Evolutionary conservation across 2,329 filamentous ascomycete species (phyloP).

Genomic region (Trichophyton mentagrophytes): DNA sequence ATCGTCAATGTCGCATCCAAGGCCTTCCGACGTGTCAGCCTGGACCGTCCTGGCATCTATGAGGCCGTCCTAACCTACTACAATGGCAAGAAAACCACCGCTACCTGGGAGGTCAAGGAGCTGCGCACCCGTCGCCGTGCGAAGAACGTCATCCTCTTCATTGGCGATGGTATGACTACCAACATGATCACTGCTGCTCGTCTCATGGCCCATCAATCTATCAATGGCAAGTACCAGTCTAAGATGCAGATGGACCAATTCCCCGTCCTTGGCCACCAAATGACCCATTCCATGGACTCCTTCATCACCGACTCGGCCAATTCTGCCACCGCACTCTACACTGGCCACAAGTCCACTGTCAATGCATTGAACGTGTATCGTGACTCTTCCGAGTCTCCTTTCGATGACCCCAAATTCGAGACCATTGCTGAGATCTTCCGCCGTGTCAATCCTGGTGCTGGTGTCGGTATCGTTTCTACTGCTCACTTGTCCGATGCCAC

Average conservation of each 20-base stretch:
- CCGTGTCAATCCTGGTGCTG: constrained; percentile 49
- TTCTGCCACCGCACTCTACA: constrained; percentile 68
- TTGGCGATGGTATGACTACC: constrained; percentile 53
- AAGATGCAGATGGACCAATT: constrained; percentile 69
- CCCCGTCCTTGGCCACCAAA: constrained; percentile 74
- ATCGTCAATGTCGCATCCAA: constrained; percentile 71
- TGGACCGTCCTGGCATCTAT: constrained; percentile 70
- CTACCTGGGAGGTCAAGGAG: constrained; percentile 65
- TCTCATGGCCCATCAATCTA: constrained; percentile 64
- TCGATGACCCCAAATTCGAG: constrained; percentile 79
- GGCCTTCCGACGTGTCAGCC: constrained; percentile 59
- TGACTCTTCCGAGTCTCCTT: constrained; percentile 58
- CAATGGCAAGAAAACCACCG: constrained; percentile 55
- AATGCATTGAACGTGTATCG: constrained; percentile 72
- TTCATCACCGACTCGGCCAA: constrained; percentile 84
- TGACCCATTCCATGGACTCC: constrained; percentile 73
- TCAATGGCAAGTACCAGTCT: constrained; percentile 74
- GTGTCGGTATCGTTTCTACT: constrained; percentile 59
- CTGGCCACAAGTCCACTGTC: constrained; percentile 70
- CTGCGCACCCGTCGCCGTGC: constrained; percentile 57
- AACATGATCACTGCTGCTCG: constrained; percentile 52
- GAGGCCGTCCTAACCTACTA: constrained; percentile 65
- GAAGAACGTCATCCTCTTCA: constrained; percentile 78
- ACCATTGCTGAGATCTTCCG: constrained; percentile 60
- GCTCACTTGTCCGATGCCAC: constrained; percentile 65